These are phyloP conservation scores for Mycena maculata DNA, from an alignment of 768 basidiomycete species.

Conservation along the genomic window DNA sequence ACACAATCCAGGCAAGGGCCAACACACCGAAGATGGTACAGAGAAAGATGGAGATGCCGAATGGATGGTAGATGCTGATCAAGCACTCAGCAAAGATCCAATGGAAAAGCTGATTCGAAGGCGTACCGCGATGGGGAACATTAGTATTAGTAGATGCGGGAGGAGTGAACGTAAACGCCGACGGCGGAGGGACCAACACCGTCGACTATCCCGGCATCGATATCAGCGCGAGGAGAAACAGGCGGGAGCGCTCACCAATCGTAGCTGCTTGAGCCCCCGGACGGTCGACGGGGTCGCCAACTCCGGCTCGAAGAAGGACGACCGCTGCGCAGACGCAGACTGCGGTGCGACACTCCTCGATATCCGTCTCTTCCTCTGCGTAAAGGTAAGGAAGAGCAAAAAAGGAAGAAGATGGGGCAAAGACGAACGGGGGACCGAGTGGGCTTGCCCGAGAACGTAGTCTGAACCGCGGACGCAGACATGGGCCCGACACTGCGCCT, in stretches of 20 bases:
- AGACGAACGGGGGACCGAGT: constrained; percentile 14
- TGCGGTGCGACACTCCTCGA: constrained; percentile 32
- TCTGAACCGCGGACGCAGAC: constrained; percentile 26
- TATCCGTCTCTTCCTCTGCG: constrained; percentile 29
- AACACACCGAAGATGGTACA: constrained; percentile 28
- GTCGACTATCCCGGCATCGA: constrained; percentile 17
- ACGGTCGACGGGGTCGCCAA: constrained; percentile 29
- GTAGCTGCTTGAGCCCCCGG: constrained; percentile 58
- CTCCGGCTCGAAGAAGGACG: constrained; percentile 33
- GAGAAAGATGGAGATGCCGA: constrained; percentile 33
- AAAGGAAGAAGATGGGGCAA: neutral
- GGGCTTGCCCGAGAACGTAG: constrained; percentile 11
- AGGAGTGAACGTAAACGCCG: constrained; percentile 27
- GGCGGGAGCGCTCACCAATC: constrained; percentile 52
- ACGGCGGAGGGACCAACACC: constrained; percentile 22
- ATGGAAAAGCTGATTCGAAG: neutral
- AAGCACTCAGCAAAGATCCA: neutral
- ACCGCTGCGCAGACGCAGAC: constrained; percentile 13
- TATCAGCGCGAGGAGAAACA: neutral
- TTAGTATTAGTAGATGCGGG: constrained; percentile 3
- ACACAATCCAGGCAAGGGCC: neutral
- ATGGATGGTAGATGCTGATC: constrained; percentile 20
- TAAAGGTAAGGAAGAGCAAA: neutral
- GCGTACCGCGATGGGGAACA: constrained; percentile 23
- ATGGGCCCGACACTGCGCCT: constrained; percentile 15